Evolutionary conservation across 495 filamentous ascomycete species (phyloP), one percentile per base, ranked within the genome.

Genomic region (Hyaloscypha finlandica): DNA sequence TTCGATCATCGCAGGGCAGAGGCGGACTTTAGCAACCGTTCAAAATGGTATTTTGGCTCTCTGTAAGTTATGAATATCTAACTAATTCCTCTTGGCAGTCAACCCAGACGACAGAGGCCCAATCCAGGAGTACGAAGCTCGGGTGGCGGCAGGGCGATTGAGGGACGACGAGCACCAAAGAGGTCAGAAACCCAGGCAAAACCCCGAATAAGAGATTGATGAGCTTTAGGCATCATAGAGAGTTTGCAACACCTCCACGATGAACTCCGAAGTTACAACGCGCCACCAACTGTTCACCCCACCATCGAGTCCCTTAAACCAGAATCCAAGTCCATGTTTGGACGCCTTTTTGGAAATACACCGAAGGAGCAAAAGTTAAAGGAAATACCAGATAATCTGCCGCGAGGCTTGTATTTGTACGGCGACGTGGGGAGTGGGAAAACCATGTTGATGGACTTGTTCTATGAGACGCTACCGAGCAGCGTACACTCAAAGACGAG

Each of bases 391-490:
- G 74, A 83, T 61, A 84, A 89, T 70, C 82, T 97, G 8, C 95
- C 95, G 0, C 90, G 92, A 70, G 96, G 96, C 0, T 76, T 98
- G 45, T 98, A 98, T 73, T 90, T 99, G 80, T 98, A 91, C 74
- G 96, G 96, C 22, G 95, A 98, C 76, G 96, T 99, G 11, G 96
- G 96, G 29, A 94, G 92, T 73, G 96, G 96, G 54, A 99, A 99
- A 83, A 98, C 96, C 1, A 99, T 99, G 96, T 81, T 99, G 69
- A 98, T 99, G 95, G 96, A 99, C 74, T 82, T 99, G 72, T 98
- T 99, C 78, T 97, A 93, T 79, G 93, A 98, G 63, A 97, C 94
- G 1, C 79, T 99, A 60, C 95, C 95, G 5, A 73, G 80, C 16
- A 88, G 90, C 71, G 92, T 99, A 68, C 84, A 79, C 64, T 85